Conservation (phyloP, 2,329 filamentous ascomycete genomes). For the Pseudocercospora cruenta region DNA sequence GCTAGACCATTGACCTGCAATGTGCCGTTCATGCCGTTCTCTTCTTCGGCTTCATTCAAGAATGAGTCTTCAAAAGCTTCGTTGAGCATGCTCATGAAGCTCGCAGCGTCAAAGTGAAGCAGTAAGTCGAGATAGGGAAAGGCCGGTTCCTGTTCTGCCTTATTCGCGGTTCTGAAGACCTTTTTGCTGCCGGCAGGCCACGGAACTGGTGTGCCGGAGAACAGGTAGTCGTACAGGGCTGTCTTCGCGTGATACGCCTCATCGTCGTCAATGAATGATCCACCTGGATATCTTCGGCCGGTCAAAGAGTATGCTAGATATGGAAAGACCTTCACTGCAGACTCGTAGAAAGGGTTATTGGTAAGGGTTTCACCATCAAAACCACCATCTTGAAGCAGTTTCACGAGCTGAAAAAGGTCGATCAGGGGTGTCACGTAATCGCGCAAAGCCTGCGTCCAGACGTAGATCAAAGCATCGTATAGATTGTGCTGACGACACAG, state of each 20-base stretch:
- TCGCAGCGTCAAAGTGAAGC: constrained; percentile 84
- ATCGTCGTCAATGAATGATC: constrained; percentile 71
- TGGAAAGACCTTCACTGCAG: constrained; percentile 88
- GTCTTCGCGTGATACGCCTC: constrained; percentile 77
- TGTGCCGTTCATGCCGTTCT: constrained; percentile 41
- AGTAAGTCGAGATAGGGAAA: constrained; percentile 86
- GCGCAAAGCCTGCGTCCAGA: constrained; percentile 88
- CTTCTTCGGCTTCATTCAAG: constrained; percentile 70
- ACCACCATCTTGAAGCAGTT: constrained; percentile 56
- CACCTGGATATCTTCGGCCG: constrained; percentile 87
- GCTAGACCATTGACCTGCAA: constrained; percentile 31
- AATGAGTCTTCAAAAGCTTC: constrained; percentile 97
- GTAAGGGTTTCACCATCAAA: constrained; percentile 58
- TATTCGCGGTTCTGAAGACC: constrained; percentile 62
- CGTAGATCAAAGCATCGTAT: constrained; percentile 93
- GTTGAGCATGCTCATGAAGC: constrained; percentile 92
- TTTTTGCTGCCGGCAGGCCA: constrained; percentile 72
- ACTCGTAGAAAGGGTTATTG: constrained; percentile 57
- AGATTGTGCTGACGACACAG: constrained; percentile 90
- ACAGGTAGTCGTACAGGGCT: constrained; percentile 89
- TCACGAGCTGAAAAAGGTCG: constrained; percentile 72
- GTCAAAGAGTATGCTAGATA: constrained; percentile 93
- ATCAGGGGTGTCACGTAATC: constrained; percentile 92
- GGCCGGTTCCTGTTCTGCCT: constrained; percentile 65
- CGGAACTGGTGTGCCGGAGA: constrained; percentile 75